Conservation (phyloP, 345 rosid species). For the Citrus reticulata region DNA sequence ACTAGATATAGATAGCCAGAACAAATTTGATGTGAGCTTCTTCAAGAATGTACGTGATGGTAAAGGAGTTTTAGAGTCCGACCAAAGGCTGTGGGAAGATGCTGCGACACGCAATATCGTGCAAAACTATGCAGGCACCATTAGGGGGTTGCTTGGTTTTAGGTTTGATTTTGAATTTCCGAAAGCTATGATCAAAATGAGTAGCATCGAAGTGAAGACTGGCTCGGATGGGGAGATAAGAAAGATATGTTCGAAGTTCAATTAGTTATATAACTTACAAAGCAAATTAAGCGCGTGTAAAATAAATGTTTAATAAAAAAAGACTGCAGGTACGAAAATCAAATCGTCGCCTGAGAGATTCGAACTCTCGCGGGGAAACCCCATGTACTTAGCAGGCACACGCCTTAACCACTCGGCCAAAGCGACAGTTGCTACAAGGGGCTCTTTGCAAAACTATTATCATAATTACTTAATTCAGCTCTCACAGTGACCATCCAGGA, state of each 20-base stretch:
- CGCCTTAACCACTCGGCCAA: conserved; percentile 47
- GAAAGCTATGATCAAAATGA: conserved; percentile 75
- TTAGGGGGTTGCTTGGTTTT: conserved; percentile 56
- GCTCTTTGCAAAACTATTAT: no score
- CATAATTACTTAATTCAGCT: no score
- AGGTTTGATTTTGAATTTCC: conserved; percentile 57
- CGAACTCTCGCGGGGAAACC: conserved; percentile 77
- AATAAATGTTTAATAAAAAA: no score
- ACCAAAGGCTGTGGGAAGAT: conserved; percentile 70
- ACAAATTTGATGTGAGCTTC: conserved; percentile 49
- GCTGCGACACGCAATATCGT: conserved; percentile 39
- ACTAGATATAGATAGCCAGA: conserved; percentile 49
- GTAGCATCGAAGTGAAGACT: conserved; percentile 65
- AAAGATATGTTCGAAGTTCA: conserved; percentile 59
- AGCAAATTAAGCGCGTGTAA: no score
- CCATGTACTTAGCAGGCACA: conserved; percentile 68
- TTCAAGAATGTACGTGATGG: conserved; percentile 64
- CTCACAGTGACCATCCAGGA: no score
- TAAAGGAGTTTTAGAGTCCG: conserved; percentile 67
- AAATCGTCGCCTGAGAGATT: conserved; percentile 66
- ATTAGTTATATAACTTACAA: conserved; percentile 13
- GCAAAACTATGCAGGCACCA: conserved; percentile 45
- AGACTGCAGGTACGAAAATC: no score
- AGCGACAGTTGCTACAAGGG: fast-evolving
- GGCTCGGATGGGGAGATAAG: conserved; percentile 61